phyloP scores from a whole-genome alignment of 2,329 filamentous ascomycete species.

The Pseudophaeomoniella oleicola region DNA sequence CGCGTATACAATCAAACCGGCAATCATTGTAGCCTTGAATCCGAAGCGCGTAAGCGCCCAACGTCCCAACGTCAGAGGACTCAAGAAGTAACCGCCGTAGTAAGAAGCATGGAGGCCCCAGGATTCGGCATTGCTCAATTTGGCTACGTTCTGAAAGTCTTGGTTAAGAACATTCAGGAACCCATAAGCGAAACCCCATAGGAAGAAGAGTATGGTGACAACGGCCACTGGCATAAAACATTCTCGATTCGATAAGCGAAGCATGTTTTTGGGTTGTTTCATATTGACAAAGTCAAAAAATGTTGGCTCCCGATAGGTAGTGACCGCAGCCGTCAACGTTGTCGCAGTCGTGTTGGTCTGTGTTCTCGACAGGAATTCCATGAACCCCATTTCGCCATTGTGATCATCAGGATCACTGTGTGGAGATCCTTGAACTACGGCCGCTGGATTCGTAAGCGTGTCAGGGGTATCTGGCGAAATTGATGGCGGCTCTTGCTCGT shows the following conservation, averaged over 20 bases:
- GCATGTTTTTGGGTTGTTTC: conserved; percentile 40
- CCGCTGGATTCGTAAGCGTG: conserved; percentile 12
- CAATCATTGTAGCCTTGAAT: conserved; percentile 48
- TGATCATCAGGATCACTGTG: conserved; percentile 10
- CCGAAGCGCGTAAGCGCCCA: conserved; percentile 43
- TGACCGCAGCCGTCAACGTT: conserved; percentile 14
- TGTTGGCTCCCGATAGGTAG: conserved; percentile 25
- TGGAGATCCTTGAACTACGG: conserved; percentile 8
- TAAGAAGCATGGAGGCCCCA: conserved; percentile 45
- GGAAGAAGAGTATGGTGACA: conserved; percentile 68
- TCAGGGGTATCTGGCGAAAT: conserved; percentile 5
- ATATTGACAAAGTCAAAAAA: conserved; percentile 52
- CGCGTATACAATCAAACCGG: conserved; percentile 47
- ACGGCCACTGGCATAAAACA: conserved; percentile 43
- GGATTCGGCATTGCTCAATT: conserved; percentile 29
- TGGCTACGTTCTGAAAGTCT: conserved; percentile 40
- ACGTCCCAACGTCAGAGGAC: conserved; percentile 39
- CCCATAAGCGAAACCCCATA: conserved; percentile 87
- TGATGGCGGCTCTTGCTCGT: conserved; percentile 1
- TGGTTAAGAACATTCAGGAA: conserved; percentile 66
- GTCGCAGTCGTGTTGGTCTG: conserved; percentile 13
- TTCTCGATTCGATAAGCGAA: conserved; percentile 41
- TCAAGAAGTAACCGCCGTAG: conserved; percentile 43
- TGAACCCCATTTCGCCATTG: conserved; percentile 12
- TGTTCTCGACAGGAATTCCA: conserved; percentile 18